Evolutionary conservation across 352 stramenopile species (phyloP).

Genomic region (Pythium volutum): DNA sequence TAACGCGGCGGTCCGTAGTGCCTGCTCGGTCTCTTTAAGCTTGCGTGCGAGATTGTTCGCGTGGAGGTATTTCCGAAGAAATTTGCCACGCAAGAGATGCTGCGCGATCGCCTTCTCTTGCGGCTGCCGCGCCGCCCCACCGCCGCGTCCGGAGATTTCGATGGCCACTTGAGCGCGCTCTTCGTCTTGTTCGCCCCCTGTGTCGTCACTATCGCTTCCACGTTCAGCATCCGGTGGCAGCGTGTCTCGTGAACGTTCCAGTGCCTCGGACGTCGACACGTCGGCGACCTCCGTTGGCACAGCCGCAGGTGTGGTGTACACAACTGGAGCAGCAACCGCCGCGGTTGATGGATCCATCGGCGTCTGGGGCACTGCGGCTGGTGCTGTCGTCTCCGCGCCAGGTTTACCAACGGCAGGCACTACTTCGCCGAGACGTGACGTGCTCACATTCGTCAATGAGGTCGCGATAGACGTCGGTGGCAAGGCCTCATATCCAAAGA

Average conservation of each 20-base stretch:
- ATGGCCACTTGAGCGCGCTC: constrained; percentile 33
- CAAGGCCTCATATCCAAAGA: constrained; percentile 29
- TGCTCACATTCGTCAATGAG: neutral
- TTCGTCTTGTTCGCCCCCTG: constrained; percentile 8
- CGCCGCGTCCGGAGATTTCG: constrained; percentile 30
- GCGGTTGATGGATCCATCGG: neutral
- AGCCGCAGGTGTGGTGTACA: neutral
- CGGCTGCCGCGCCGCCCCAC: constrained; percentile 16
- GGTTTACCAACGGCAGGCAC: neutral
- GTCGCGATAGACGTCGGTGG: constrained; percentile 5
- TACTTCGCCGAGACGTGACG: neutral
- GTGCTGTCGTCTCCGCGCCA: neutral
- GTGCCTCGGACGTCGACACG: neutral
- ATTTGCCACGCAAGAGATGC: constrained; percentile 53
- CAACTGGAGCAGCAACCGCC: neutral
- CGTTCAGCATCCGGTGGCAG: neutral
- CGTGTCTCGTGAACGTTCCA: neutral
- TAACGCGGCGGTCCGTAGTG: constrained; percentile 34
- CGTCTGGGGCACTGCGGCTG: neutral
- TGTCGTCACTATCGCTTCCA: neutral
- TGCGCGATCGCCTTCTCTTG: constrained; percentile 51
- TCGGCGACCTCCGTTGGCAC: neutral
- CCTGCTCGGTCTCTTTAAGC: constrained; percentile 60
- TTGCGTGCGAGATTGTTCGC: constrained; percentile 58
- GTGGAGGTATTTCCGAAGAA: constrained; percentile 68